These are phyloP conservation scores for Hymenoscyphus fructigenus DNA, from an alignment of 2,329 filamentous ascomycete genomes.

Conservation along the genomic window DNA sequence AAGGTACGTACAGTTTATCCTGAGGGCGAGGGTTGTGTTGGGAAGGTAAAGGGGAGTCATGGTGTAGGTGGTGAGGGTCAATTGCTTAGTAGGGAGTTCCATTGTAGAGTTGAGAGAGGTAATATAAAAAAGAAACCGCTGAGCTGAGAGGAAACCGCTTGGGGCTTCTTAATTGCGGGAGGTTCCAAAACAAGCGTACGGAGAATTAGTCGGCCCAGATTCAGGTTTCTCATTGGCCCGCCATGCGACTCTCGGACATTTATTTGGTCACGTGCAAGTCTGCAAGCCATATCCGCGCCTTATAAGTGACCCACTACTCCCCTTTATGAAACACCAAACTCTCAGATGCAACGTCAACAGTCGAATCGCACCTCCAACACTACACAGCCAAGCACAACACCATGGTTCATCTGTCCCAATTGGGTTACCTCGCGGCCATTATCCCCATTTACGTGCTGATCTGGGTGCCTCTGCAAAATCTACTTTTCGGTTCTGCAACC, in stretches of 20 bases:
- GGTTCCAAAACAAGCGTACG: background rate
- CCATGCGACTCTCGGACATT: background rate
- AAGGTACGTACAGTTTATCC: background rate
- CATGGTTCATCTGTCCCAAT: constrained; percentile 22
- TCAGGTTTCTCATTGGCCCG: background rate
- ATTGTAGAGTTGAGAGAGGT: background rate
- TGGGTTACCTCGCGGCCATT: constrained; percentile 32
- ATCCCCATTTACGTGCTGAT: constrained; percentile 34
- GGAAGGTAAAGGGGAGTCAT: background rate
- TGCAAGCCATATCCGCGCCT: constrained; percentile 1
- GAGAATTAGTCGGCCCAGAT: background rate
- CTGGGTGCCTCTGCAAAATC: constrained; percentile 30
- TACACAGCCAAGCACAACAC: constrained; percentile 13
- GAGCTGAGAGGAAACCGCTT: background rate
- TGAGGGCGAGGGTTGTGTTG: background rate
- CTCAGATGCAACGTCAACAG: constrained; percentile 12
- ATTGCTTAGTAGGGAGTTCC: background rate
- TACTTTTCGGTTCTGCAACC: constrained; percentile 22
- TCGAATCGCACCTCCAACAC: constrained; percentile 11
- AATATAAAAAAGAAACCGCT: background rate
- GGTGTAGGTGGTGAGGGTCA: background rate
- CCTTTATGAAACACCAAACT: background rate
- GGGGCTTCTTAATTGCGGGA: background rate
- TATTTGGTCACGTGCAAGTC: background rate
- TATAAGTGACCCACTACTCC: background rate